These are phyloP conservation scores for Achaetomium macrosporum DNA, from an alignment of 2,329 filamentous ascomycete genomes.

Conservation along the genomic window DNA sequence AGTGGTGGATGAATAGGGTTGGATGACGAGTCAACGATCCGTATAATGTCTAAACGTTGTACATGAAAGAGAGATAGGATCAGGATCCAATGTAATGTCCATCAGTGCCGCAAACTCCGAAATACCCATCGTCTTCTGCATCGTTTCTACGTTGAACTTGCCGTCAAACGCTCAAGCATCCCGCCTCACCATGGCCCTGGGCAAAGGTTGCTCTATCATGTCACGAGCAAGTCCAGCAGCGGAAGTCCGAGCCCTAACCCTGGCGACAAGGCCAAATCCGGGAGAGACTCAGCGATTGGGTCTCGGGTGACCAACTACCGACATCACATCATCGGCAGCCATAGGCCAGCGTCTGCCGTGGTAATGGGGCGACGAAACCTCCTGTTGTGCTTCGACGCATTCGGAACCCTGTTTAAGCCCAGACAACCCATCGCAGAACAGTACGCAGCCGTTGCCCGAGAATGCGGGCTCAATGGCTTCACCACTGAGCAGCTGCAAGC, in stretches of 20 bases:
- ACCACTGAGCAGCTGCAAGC: slow-evolving; percentile 35
- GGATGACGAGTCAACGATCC: not conserved
- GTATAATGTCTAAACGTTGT: slow-evolving; percentile 10
- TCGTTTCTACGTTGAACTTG: not conserved
- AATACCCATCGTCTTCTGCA: not conserved
- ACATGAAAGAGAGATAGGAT: not conserved
- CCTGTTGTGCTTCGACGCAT: slow-evolving; percentile 58
- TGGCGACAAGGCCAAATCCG: not conserved
- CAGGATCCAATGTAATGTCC: slow-evolving; percentile 7
- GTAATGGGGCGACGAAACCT: slow-evolving; percentile 35
- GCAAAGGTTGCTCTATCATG: too few relatives aligned
- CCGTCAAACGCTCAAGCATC: too few relatives aligned
- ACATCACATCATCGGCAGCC: not conserved
- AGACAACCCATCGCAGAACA: slow-evolving; percentile 44
- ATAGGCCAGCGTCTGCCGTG: not conserved
- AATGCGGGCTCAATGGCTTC: slow-evolving; percentile 42
- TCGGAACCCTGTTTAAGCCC: slow-evolving; percentile 57
- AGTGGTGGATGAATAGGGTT: not conserved
- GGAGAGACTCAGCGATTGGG: too few relatives aligned
- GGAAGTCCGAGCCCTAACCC: too few relatives aligned
- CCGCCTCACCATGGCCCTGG: too few relatives aligned
- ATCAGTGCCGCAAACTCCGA: not conserved
- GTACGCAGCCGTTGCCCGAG: slow-evolving; percentile 47
- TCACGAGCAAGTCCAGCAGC: too few relatives aligned
- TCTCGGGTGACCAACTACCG: not conserved